Conservation (phyloP, 345 rosid species). For the Combretum micranthum region DNA sequence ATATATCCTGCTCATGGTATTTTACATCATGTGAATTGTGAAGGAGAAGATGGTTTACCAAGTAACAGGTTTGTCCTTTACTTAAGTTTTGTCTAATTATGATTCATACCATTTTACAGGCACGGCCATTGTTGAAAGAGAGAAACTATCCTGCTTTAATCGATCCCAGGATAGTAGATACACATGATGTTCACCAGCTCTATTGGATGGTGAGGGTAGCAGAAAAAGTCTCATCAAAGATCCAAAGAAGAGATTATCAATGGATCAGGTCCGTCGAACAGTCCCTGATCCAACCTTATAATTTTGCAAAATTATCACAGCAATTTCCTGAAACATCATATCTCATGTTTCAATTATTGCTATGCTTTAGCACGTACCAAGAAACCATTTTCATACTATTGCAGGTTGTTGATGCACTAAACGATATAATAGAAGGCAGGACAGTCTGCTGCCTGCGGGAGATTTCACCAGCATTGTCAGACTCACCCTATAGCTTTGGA, state of each 20-base stretch:
- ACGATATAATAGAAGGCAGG: conserved; percentile 24
- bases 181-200: conserved; percentile 58
- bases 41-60: too few relatives aligned
- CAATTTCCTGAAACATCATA: too few relatives aligned
- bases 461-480: conserved; percentile 33
- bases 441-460: conserved; percentile 15
- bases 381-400: conserved; percentile 1
- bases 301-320: neutral
- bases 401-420: conserved; percentile 45
- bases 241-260: conserved; percentile 43
- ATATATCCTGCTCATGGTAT: too few relatives aligned
- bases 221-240: conserved; percentile 52
- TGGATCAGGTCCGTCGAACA: conserved; percentile 28
- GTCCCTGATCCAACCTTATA: neutral
- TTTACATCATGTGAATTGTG: too few relatives aligned
- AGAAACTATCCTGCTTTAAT: conserved; percentile 52
- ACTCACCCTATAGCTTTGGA: conserved; percentile 19
- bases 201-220: conserved; percentile 68
- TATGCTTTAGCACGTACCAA: too few relatives aligned
- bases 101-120: conserved; percentile 24
- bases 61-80: too few relatives aligned
- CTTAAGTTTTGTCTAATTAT: neutral
- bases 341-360: too few relatives aligned
- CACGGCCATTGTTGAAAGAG: conserved; percentile 54
- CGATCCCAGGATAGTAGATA: conserved; percentile 40